Conservation (phyloP, 202 grass and related monocot genomes). For the Eragrostis tef region DNA sequence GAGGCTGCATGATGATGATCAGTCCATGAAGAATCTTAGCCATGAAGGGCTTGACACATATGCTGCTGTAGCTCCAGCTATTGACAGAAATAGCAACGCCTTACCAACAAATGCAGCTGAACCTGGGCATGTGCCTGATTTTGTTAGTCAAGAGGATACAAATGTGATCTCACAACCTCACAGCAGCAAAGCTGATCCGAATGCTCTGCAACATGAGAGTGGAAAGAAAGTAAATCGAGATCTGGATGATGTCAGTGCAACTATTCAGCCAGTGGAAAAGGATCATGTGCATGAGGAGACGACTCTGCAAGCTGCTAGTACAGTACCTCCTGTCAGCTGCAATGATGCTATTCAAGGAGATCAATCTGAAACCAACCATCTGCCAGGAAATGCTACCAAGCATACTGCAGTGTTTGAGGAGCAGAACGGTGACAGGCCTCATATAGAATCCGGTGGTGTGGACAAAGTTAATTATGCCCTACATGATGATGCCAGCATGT, state of each 20-base stretch:
- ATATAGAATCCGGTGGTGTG: constrained; percentile 15
- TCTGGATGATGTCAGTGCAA: constrained; percentile 22
- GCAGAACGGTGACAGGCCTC: background rate
- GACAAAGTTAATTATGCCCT: constrained; percentile 37
- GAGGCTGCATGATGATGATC: constrained; percentile 15
- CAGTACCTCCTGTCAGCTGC: constrained; percentile 32
- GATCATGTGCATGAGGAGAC: constrained; percentile 3
- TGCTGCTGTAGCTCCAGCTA: constrained; percentile 23
- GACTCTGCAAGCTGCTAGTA: background rate
- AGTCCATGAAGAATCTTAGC: constrained; percentile 24
- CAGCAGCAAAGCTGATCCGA: constrained; percentile 26
- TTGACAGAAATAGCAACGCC: constrained; percentile 32
- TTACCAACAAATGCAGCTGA: constrained; percentile 37
- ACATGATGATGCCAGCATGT: constrained; percentile 34
- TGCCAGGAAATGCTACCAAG: constrained; percentile 14
- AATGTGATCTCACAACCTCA: background rate
- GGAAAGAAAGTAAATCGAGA: constrained; percentile 39
- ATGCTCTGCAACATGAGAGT: constrained; percentile 32
- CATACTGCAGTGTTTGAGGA: constrained; percentile 16
- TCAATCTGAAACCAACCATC: constrained; percentile 40
- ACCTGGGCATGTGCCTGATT: constrained; percentile 31
- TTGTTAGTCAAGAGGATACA: constrained; percentile 27
- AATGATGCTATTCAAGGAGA: constrained; percentile 31
- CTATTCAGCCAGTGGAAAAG: constrained; percentile 36
- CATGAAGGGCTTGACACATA: constrained; percentile 13